Base-by-base conservation (phyloP, 305 asterid species). In the Striga hermonthica region DNA sequence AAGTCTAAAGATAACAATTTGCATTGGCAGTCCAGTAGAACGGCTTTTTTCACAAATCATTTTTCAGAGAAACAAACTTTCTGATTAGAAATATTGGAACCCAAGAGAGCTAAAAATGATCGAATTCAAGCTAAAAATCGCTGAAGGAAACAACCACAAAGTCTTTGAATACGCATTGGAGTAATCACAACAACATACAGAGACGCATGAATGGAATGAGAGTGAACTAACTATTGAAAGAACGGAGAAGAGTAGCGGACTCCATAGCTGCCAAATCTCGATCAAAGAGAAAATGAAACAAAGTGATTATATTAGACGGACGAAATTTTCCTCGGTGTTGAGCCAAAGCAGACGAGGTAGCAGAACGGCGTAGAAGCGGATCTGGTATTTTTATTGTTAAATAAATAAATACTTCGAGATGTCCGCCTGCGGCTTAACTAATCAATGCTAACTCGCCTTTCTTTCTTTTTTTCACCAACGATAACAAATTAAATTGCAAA, bases 241-340 rank as follows among this genome's bases (percentile, higher is more conserved):
- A 65, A 64, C 80, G 83, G 63, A 76, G 79, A 74, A 75, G 82
- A 49, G 78, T 78, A 75, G 85, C 75, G 67, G 90, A 81, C 72
- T 83, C 88, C 90, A 86, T 86, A 8, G 49, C 57, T 57, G 47
- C 31, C 13, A 38, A 68, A 52, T 13, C 16, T 52, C 41, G 66
- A 67, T 62, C 12, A 31, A 48, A 45, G 12, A 48, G 59, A 48
- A 47, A 35, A 41, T 60, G 64, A 48, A 65, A 11, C 41, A 3
- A 38, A 22, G 31, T 22, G 31, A 22, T 22, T 22, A 31, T 11
- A 7, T 5, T 12, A 6, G 54, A 38, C 9, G 5, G 53, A 40
- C 35, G 45, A 35, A 54, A 62, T 38, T 22, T 54, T 39, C 3
- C 8, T 37, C 28, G 63, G 60, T 57, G 40, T 38, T 40, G 15